Evolutionary conservation across 1,284 basidiomycete species (phyloP).

Genomic region (Ganoderma sinense): DNA sequence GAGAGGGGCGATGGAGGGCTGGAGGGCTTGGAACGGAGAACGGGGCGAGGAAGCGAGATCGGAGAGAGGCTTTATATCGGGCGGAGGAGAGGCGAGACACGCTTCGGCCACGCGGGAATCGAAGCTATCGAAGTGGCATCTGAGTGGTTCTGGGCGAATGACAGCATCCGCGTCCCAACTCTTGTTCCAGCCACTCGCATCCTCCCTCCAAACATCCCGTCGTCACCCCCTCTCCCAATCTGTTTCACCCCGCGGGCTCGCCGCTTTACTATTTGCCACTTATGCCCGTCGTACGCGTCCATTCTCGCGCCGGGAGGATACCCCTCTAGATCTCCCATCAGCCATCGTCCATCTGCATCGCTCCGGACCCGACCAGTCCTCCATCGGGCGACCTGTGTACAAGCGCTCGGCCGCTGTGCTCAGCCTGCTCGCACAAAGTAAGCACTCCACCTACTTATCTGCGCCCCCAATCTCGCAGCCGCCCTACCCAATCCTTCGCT

Average conservation of each 20-base stretch:
- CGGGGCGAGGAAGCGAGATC: slow-evolving; percentile 12
- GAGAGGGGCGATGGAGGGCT: slow-evolving; percentile 10
- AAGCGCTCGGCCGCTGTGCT: not conserved
- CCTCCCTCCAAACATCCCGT: slow-evolving; percentile 6
- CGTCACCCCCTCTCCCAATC: not conserved
- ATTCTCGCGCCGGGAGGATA: not conserved
- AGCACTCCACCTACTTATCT: not conserved
- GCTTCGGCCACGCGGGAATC: slow-evolving; percentile 26
- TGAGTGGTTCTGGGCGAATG: slow-evolving; percentile 16
- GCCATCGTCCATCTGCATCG: slow-evolving; percentile 5
- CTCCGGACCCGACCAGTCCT: slow-evolving; percentile 3
- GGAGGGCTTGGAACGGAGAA: not conserved
- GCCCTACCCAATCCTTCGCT: not conserved
- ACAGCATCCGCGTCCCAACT: slow-evolving; percentile 17
- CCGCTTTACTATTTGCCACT: not conserved
- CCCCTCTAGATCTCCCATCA: not conserved
- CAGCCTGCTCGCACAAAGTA: not conserved
- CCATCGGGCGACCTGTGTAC: slow-evolving; percentile 16
- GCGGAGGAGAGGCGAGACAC: slow-evolving; percentile 6
- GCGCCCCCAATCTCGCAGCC: not conserved
- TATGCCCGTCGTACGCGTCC: not conserved
- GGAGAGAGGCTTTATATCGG: slow-evolving; percentile 25
- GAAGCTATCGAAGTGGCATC: slow-evolving; percentile 20
- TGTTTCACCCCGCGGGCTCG: slow-evolving; percentile 10
- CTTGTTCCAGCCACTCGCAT: not conserved